Conservation (phyloP, 176 grass and related monocot species). For the Oropetium thomaeum region DNA sequence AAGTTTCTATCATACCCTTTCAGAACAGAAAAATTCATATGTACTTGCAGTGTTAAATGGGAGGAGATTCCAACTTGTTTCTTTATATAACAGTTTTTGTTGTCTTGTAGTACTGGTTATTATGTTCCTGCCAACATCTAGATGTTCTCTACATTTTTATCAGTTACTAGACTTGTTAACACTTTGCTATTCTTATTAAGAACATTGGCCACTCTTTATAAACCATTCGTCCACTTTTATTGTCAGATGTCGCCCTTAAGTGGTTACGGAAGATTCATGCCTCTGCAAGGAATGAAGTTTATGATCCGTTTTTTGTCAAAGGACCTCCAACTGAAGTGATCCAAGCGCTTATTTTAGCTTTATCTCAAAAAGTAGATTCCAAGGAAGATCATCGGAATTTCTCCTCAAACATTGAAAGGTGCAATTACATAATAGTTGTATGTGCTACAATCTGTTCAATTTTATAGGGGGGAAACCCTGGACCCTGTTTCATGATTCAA, state of each 20-base stretch:
- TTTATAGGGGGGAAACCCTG: too few species aligned
- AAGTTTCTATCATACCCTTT: background rate
- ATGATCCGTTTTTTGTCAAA: slow-evolving; percentile 86
- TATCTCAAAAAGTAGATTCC: slow-evolving; percentile 58
- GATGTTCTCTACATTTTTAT: slow-evolving; percentile 11
- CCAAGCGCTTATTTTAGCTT: slow-evolving; percentile 64
- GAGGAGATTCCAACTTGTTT: background rate
- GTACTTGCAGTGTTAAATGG: background rate
- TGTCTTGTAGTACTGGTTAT: background rate
- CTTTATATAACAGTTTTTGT: slow-evolving; percentile 2
- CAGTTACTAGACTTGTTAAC: slow-evolving; percentile 25
- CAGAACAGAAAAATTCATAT: slow-evolving; percentile 20
- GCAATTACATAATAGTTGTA: background rate
- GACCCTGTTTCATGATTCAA: slow-evolving; percentile 15
- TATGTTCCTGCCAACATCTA: background rate
- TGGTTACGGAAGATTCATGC: slow-evolving; percentile 56
- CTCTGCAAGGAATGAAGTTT: slow-evolving; percentile 67
- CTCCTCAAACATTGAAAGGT: slow-evolving; percentile 83
- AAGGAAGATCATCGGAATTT: slow-evolving; percentile 59
- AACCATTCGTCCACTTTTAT: slow-evolving; percentile 30
- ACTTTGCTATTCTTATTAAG: slow-evolving; percentile 15
- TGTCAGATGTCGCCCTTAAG: slow-evolving; percentile 79
- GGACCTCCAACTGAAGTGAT: slow-evolving; percentile 85
- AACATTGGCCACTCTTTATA: slow-evolving; percentile 10
- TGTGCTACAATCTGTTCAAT: slow-evolving; percentile 12